These are phyloP conservation scores for Cardamine resedifolia DNA, from an alignment of 345 rosid species.

Conservation along the genomic window DNA sequence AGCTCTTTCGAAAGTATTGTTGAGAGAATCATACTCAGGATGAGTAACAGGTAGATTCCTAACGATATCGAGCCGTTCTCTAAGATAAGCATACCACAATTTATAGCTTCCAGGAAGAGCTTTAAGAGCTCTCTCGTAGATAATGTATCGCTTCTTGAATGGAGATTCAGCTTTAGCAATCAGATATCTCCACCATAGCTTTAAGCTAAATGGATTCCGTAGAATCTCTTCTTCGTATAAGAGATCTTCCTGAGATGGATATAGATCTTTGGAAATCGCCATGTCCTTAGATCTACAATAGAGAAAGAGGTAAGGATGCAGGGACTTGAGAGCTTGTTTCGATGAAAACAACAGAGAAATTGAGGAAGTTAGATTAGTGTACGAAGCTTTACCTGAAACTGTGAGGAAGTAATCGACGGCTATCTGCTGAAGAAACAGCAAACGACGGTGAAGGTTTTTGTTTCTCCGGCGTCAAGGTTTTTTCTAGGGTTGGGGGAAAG, in stretches of 20 bases:
- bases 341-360: background rate
- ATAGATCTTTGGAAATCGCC: conserved; percentile 73
- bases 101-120: conserved; percentile 95
- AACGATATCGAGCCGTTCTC: conserved; percentile 75
- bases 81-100: conserved; percentile 81
- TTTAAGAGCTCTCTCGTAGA: conserved; percentile 83
- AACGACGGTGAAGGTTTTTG: conserved; percentile 18
- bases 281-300: conserved; percentile 38
- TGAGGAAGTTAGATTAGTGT: background rate
- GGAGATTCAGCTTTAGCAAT: conserved; percentile 71
- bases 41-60: conserved; percentile 67
- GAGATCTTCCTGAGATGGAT: conserved; percentile 84
- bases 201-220: conserved; percentile 78
- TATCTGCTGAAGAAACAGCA: background rate
- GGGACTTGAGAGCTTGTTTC: background rate
- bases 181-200: conserved; percentile 95
- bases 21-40: conserved; percentile 66
- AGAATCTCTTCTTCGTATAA: conserved; percentile 83
- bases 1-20: conserved; percentile 89
- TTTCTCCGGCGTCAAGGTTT: background rate
- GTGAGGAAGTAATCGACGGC: background rate
- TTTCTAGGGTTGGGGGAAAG: conserved; percentile 18
- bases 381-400: conserved; percentile 1
- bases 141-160: conserved; percentile 62
- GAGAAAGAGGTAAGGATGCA: background rate